These are phyloP conservation scores for Clonostachys rhizophaga DNA, from an alignment of 2,329 filamentous ascomycete species.

Conservation along the genomic window DNA sequence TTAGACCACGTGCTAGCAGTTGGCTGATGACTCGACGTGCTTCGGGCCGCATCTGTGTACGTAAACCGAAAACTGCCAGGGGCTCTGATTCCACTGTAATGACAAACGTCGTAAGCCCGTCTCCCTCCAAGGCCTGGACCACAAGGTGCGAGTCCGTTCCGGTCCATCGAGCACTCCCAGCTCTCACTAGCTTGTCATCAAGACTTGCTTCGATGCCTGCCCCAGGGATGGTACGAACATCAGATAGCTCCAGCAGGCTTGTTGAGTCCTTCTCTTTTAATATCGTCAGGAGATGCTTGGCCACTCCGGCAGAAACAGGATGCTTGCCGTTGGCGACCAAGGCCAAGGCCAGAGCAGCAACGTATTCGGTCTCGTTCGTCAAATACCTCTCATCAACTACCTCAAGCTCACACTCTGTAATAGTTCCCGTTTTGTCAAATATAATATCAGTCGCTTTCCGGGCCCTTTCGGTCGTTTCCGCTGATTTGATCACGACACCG, in stretches of 20 bases:
- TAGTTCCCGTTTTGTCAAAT: slow-evolving; percentile 78
- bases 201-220: slow-evolving; percentile 28
- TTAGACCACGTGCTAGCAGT: slow-evolving; percentile 40
- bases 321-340: slow-evolving; percentile 36
- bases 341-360: slow-evolving; percentile 4
- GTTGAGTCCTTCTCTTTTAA: slow-evolving; percentile 4
- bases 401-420: slow-evolving; percentile 55
- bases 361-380: neutral
- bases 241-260: slow-evolving; percentile 5
- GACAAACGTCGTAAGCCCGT: slow-evolving; percentile 17
- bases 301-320: slow-evolving; percentile 43
- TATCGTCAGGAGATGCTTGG: slow-evolving; percentile 23
- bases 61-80: slow-evolving; percentile 44
- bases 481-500: slow-evolving; percentile 67
- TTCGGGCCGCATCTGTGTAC: slow-evolving; percentile 24
- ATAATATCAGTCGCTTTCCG: slow-evolving; percentile 61
- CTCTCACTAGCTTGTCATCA: slow-evolving; percentile 21
- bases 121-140: slow-evolving; percentile 9
- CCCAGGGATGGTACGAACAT: slow-evolving; percentile 31
- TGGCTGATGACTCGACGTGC: slow-evolving; percentile 35
- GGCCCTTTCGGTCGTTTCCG: slow-evolving; percentile 58
- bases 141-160: slow-evolving; percentile 10
- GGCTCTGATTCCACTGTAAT: slow-evolving; percentile 18
- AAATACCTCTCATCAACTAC: slow-evolving; percentile 17
- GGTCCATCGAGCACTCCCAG: slow-evolving; percentile 42